phyloP scores from a whole-genome alignment of 306 rosid genomes.

The Medicago arabica region DNA sequence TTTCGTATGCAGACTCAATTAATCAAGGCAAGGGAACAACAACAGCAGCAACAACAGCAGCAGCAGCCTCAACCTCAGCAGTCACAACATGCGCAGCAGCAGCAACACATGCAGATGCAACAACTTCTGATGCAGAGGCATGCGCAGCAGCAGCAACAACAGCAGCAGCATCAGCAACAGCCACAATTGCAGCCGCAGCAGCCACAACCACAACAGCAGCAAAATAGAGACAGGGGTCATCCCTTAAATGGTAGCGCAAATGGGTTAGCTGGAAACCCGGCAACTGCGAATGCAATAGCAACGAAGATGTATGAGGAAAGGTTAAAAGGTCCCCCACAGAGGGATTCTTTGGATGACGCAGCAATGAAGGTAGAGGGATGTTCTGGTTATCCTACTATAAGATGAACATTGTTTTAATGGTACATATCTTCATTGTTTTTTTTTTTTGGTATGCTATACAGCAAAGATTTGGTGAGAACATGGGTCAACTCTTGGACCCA shows the following conservation, averaged over 20 bases:
- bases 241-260: conserved; percentile 80
- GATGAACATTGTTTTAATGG: conserved; percentile 31
- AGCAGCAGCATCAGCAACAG: conserved; percentile 59
- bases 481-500: conserved; percentile 87
- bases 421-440: conserved; percentile 31
- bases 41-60: conserved; percentile 35
- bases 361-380: conserved; percentile 72
- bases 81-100: conserved; percentile 57
- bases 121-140: conserved; percentile 73
- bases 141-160: conserved; percentile 71
- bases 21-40: conserved; percentile 89
- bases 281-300: conserved; percentile 91
- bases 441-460: conserved; percentile 50
- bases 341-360: conserved; percentile 92
- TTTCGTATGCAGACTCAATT: conserved; percentile 74
- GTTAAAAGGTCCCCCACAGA: conserved; percentile 82
- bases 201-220: conserved; percentile 61
- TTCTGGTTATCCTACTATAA: conserved; percentile 24
- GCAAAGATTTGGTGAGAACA: conserved; percentile 95
- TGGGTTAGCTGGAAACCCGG: conserved; percentile 86
- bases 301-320: conserved; percentile 96
- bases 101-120: conserved; percentile 86
- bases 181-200: conserved; percentile 54
- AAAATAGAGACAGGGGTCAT: conserved; percentile 90
- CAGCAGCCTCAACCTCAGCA: conserved; percentile 59